Evolutionary conservation across 2,329 filamentous ascomycete genomes (phyloP).

Genomic region (Metarhizium album): DNA sequence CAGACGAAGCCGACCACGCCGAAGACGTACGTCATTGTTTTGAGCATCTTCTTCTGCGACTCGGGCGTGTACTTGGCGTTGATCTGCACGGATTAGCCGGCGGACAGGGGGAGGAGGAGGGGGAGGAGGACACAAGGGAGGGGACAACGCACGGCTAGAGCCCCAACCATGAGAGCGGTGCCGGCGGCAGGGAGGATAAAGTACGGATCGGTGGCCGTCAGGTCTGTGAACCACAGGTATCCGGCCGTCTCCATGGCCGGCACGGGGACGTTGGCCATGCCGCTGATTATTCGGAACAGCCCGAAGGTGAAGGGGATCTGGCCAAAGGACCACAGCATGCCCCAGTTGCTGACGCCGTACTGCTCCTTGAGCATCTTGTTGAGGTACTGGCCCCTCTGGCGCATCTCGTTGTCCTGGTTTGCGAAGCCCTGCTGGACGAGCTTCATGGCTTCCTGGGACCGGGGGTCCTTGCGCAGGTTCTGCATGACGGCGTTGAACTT

Average conservation of each 20-base stretch:
- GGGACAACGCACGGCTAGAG: constrained; percentile 38
- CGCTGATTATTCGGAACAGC: constrained; percentile 65
- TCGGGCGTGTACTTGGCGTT: constrained; percentile 23
- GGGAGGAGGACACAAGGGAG: not conserved
- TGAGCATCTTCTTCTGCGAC: constrained; percentile 25
- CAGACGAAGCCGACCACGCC: constrained; percentile 32
- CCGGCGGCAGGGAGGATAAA: constrained; percentile 60
- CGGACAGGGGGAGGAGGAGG: not conserved
- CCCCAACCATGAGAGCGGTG: constrained; percentile 42
- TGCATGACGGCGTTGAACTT: constrained; percentile 44
- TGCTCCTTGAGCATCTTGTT: constrained; percentile 25
- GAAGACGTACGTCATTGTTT: constrained; percentile 32
- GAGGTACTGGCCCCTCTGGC: constrained; percentile 23
- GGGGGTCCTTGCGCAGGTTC: constrained; percentile 42
- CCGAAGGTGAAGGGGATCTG: constrained; percentile 64
- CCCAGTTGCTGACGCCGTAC: constrained; percentile 22
- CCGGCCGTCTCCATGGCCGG: constrained; percentile 65
- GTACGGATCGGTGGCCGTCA: constrained; percentile 67
- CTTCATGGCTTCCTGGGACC: constrained; percentile 36
- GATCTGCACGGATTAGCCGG: constrained; percentile 16
- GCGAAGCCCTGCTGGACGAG: constrained; percentile 36
- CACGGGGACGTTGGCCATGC: constrained; percentile 69
- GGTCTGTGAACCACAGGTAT: constrained; percentile 66
- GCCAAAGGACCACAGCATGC: constrained; percentile 27
- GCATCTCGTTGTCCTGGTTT: constrained; percentile 32